Conservation (phyloP, 306 rosid genomes). For the Sphenostylis stenocarpa region DNA sequence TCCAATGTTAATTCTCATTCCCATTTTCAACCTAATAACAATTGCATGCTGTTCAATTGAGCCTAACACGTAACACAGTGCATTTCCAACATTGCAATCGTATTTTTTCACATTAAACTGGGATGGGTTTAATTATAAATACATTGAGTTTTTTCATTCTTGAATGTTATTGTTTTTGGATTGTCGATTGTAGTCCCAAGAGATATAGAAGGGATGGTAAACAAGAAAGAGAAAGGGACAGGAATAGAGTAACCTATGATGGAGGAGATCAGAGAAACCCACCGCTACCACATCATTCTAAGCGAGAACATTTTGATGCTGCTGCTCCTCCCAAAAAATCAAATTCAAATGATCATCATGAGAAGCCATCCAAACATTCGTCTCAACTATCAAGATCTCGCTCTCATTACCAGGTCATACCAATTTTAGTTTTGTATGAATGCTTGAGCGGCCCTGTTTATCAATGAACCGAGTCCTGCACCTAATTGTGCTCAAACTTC, state of each 20-base stretch:
- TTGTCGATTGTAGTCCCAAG: constrained; percentile 58
- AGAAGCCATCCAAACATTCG: constrained; percentile 47
- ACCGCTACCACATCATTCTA: constrained; percentile 34
- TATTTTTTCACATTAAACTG: background rate
- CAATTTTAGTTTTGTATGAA: background rate
- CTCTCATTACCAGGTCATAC: constrained; percentile 62
- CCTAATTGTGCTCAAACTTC: background rate
- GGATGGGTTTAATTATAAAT: background rate
- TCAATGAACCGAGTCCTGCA: background rate
- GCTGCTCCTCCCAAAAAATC: constrained; percentile 38
- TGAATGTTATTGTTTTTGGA: background rate
- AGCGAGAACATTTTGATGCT: constrained; percentile 45
- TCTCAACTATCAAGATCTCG: constrained; percentile 60
- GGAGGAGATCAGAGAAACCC: constrained; percentile 46
- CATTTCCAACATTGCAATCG: background rate
- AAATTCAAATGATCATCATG: constrained; percentile 34
- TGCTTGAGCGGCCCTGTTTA: background rate
- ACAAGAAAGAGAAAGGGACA: constrained; percentile 45
- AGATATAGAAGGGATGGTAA: constrained; percentile 74
- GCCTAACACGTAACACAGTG: background rate
- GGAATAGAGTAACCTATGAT: constrained; percentile 43
- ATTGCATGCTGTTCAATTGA: background rate
- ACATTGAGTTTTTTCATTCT: constrained; percentile 6
- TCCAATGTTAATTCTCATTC: background rate
- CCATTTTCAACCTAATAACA: background rate